These are phyloP conservation scores for Pyrrhoderma noxium DNA, from an alignment of 1,284 basidiomycete genomes.

Conservation along the genomic window DNA sequence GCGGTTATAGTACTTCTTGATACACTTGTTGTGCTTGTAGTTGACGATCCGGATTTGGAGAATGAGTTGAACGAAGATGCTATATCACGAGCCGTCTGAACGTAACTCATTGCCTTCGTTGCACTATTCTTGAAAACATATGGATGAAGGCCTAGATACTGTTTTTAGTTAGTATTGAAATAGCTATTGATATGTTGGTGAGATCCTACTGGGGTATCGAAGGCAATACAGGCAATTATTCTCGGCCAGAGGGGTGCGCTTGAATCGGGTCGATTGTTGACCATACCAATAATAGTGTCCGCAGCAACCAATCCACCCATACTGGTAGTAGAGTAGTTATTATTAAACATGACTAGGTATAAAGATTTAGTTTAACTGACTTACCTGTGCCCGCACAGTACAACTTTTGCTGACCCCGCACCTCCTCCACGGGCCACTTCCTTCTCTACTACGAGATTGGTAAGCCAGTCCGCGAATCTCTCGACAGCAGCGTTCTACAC, in stretches of 20 bases:
- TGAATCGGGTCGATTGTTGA: conserved; percentile 52
- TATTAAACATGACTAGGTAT: not conserved
- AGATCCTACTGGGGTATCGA: conserved; percentile 78
- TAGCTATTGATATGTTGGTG: conserved; percentile 11
- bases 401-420: conserved; percentile 72
- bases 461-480: conserved; percentile 85
- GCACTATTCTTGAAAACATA: conserved; percentile 80
- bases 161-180: conserved; percentile 14
- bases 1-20: conserved; percentile 22
- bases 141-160: conserved; percentile 87
- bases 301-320: conserved; percentile 89
- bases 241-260: conserved; percentile 74
- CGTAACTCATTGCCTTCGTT: conserved; percentile 70
- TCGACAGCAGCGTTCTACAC: conserved; percentile 70
- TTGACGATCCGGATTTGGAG: conserved; percentile 40
- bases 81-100: conserved; percentile 51
- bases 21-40: conserved; percentile 27
- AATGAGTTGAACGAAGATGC: conserved; percentile 46
- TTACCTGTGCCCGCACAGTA: conserved; percentile 88
- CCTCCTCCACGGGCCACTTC: conserved; percentile 70
- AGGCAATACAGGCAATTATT: conserved; percentile 76
- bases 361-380: conserved; percentile 19
- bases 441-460: conserved; percentile 68
- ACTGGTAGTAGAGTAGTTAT: conserved; percentile 32
- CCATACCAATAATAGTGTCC: conserved; percentile 74